A percentile compares a stretch with the other conserved stretches of the same genome.
These are phyloP conservation scores for Sanguinoderma infundibulare DNA, from an alignment of 1,284 basidiomycete genomes.

Conservation along the genomic window DNA sequence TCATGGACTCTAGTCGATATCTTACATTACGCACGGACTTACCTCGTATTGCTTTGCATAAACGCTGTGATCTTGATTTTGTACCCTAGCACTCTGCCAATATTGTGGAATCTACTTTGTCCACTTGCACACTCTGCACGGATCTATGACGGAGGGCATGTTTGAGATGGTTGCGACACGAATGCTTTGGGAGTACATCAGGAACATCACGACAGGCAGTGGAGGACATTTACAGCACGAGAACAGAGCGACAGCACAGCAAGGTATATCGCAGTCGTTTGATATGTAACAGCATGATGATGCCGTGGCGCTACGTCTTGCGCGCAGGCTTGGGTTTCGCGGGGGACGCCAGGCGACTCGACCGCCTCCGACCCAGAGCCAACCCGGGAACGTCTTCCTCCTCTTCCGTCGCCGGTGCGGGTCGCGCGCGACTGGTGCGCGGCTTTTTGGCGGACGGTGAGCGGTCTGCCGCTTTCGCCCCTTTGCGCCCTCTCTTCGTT, in stretches of 20 bases:
- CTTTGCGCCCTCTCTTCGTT: too few relatives aligned
- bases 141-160: too few relatives aligned
- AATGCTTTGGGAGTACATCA: not conserved
- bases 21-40: too few relatives aligned
- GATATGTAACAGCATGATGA: not conserved
- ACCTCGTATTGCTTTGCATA: too few relatives aligned
- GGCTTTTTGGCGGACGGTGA: conserved; percentile 1
- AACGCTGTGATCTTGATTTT: too few relatives aligned
- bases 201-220: not conserved
- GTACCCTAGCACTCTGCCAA: too few relatives aligned
- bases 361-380: not conserved
- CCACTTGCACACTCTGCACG: too few relatives aligned
- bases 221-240: not conserved
- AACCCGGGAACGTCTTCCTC: not conserved
- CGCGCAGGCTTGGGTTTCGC: conserved; percentile 1
- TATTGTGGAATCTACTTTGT: too few relatives aligned
- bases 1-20: not conserved
- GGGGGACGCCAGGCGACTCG: conserved; percentile 2
- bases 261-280: not conserved
- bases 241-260: not conserved
- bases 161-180: too few relatives aligned
- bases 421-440: not conserved
- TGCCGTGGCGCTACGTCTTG: conserved; percentile 3
- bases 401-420: not conserved
- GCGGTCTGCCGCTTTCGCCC: not conserved